Conservation (phyloP, 2,329 filamentous ascomycete genomes). For the Epichloe festucae region DNA sequence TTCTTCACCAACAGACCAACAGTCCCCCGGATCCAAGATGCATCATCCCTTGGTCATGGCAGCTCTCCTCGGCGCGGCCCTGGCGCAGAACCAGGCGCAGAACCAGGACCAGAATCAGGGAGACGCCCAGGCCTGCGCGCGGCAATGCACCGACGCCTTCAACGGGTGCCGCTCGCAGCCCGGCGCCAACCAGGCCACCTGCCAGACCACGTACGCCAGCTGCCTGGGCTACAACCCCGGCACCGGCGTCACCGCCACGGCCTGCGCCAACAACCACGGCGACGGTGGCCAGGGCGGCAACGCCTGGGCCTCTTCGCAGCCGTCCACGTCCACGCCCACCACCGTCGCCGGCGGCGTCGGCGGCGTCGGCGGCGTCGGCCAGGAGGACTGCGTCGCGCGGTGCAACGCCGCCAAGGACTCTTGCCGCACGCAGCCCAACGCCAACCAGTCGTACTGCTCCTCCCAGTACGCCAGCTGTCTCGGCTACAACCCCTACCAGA, state of each 20-base stretch:
- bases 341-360: no score
- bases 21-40: background rate
- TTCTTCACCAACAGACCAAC: no score
- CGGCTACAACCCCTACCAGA: background rate
- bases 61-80: background rate
- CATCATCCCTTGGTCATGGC: background rate
- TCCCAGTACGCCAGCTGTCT: slow-evolving; percentile 2
- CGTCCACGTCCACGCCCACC: background rate
- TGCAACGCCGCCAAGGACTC: background rate
- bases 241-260: no score
- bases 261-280: no score
- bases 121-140: background rate
- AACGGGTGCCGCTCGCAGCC: background rate
- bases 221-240: no score
- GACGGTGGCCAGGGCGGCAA: no score
- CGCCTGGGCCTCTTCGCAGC: no score
- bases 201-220: no score
- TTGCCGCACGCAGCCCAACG: background rate
- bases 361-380: background rate
- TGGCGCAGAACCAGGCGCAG: background rate
- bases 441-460: background rate
- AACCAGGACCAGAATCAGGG: no score
- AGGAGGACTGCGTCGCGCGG: background rate
- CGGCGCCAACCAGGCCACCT: no score
- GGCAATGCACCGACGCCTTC: background rate